These are phyloP conservation scores for Wilcoxina mikolae DNA, from an alignment of 495 filamentous ascomycete species.

Conservation along the genomic window DNA sequence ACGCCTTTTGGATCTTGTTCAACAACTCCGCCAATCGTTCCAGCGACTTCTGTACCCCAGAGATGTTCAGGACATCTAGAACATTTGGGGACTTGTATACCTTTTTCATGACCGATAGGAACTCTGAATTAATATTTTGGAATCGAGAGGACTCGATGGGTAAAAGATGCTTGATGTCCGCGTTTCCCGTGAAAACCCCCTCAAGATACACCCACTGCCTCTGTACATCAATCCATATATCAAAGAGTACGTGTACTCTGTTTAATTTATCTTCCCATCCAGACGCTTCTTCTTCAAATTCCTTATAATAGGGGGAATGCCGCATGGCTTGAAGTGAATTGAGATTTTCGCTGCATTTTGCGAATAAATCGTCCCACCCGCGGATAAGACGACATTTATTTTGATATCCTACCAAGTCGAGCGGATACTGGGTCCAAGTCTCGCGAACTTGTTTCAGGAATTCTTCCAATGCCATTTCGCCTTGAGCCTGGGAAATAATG, in stretches of 20 bases:
- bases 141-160: conserved; percentile 92
- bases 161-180: conserved; percentile 94
- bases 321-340: conserved; percentile 97
- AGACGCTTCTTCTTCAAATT: conserved; percentile 93
- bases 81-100: conserved; percentile 90
- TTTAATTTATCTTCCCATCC: conserved; percentile 98
- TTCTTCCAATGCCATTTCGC: conserved; percentile 96
- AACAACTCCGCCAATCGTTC: conserved; percentile 88
- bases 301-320: conserved; percentile 96
- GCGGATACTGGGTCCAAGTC: conserved; percentile 83
- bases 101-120: conserved; percentile 95
- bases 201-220: conserved; percentile 98
- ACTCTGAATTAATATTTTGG: conserved; percentile 97
- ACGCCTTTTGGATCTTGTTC: conserved; percentile 98
- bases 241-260: conserved; percentile 89
- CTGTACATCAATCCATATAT: conserved; percentile 99
- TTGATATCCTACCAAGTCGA: conserved; percentile 93
- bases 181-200: conserved; percentile 95
- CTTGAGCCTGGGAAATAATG: conserved; percentile 89
- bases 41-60: conserved; percentile 84
- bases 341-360: conserved; percentile 93
- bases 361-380: conserved; percentile 95
- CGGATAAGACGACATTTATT: conserved; percentile 94
- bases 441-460: conserved; percentile 91
- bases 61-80: conserved; percentile 86